A percentile compares a stretch with the other conserved stretches of the same genome.
These are phyloP conservation scores for Lunularia cruciata DNA, from an alignment of 225 moss, liverwort and hornwort genomes.

Conservation along the genomic window DNA sequence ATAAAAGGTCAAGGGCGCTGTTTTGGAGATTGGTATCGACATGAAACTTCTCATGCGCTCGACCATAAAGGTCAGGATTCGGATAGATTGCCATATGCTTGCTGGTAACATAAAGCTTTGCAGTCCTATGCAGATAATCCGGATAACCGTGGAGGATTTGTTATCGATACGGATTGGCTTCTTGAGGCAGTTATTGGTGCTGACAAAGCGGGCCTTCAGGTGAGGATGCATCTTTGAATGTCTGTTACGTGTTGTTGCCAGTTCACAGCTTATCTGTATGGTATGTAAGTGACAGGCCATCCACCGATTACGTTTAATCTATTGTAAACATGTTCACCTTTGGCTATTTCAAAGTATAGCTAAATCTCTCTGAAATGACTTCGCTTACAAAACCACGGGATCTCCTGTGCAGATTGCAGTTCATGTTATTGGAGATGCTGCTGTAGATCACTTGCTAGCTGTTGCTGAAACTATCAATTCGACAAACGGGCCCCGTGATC, in stretches of 20 bases:
- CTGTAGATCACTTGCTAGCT: slow-evolving; percentile 72
- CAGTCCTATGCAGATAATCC: slow-evolving; percentile 81
- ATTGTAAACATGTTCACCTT: slow-evolving; percentile 7
- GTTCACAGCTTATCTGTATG: too few species aligned
- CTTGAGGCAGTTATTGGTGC: slow-evolving; percentile 57
- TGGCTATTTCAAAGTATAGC: too few species aligned
- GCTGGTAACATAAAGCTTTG: background rate
- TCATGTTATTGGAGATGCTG: slow-evolving; percentile 91
- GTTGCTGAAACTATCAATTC: slow-evolving; percentile 59
- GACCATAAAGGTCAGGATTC: background rate
- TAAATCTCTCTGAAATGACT: too few species aligned
- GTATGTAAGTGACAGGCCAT: too few species aligned
- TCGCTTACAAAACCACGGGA: too few species aligned
- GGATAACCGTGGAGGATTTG: slow-evolving; percentile 53
- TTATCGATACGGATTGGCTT: slow-evolving; percentile 75
- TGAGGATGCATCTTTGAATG: slow-evolving; percentile 1
- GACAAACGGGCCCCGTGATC: slow-evolving; percentile 77
- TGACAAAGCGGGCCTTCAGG: slow-evolving; percentile 87
- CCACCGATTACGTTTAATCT: slow-evolving; percentile 2
- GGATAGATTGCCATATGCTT: background rate
- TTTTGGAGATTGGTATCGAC: too few species aligned
- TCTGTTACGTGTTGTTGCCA: too few species aligned
- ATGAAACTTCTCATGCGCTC: background rate
- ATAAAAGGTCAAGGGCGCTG: background rate
- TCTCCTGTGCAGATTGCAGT: slow-evolving; percentile 60